Percentiles rank a stretch among this genome's conserved stretches.
These are phyloP conservation scores for Saprolegnia parasitica DNA, from an alignment of 352 stramenopile species.

Conservation along the genomic window DNA sequence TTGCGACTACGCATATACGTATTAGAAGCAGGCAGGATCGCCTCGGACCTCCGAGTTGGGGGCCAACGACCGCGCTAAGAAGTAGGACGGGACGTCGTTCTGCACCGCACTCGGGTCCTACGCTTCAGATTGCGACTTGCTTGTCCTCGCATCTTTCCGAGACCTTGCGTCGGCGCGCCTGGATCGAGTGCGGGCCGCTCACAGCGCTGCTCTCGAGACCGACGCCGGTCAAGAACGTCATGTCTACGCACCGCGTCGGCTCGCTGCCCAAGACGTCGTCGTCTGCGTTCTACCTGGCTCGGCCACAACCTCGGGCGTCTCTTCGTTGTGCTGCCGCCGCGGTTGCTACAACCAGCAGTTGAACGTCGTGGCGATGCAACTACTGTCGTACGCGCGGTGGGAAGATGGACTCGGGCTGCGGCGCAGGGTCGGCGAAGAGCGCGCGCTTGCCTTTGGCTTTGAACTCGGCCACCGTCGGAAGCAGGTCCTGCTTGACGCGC, in stretches of 20 bases:
- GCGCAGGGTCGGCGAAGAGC: background rate
- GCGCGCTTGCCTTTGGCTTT: constrained; percentile 22
- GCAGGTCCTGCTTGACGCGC: constrained; percentile 15
- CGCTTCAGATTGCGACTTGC: too few relatives aligned
- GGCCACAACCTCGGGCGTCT: background rate
- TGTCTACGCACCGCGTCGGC: constrained; percentile 34
- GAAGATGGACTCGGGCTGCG: constrained; percentile 14
- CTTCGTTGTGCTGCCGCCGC: background rate
- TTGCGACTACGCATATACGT: constrained; percentile 12
- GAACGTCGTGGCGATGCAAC: background rate
- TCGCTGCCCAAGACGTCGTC: background rate
- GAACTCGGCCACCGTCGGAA: constrained; percentile 25
- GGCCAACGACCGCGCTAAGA: constrained; percentile 24
- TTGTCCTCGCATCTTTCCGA: too few relatives aligned
- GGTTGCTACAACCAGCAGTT: background rate
- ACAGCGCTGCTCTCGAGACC: constrained; percentile 46
- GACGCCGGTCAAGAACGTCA: constrained; percentile 73
- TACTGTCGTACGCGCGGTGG: constrained; percentile 1
- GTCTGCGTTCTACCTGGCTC: background rate
- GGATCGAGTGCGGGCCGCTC: background rate
- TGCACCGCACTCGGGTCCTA: constrained; percentile 13
- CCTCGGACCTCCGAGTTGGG: constrained; percentile 7
- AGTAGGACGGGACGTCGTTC: constrained; percentile 27
- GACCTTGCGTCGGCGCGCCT: background rate
- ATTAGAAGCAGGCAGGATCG: too few relatives aligned